Base-by-base conservation (phyloP, 305 asterid species). In the Fraxinus xanthoxyloides region DNA sequence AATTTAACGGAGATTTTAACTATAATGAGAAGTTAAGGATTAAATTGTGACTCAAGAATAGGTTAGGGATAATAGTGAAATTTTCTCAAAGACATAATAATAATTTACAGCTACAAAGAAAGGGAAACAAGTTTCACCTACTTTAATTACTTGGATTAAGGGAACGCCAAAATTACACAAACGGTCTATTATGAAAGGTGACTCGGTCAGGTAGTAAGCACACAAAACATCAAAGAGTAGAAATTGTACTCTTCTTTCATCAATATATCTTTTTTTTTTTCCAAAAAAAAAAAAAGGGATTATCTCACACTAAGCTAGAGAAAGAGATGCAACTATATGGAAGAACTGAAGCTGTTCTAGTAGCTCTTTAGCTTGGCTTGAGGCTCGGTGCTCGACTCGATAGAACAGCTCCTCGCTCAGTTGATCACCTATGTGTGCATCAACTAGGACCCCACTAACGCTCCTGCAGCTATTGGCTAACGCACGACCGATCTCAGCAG, bases 261-360 rank as follows among this genome's bases (percentile, higher is more conserved):
- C 0, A 5, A 61, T 5, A 3, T 28, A 0, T 65, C 24, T 61
- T 24, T 9, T 56, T 7, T 6, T 61, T 61, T 59, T 54, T 1
- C 0, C 3, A 43, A 43, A 43, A 12, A 46, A 7, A 38, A 38
- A 9, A 38, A 13, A 38, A 10, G 15, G 0, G 2, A 8, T 61
- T 9, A 9, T 24, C 32, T 12, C 38, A 1, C 75, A 6, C 78
- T 86, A 89, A 48, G 92, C 90, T 73, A 92, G 84, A 84, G 97
- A 89, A 77, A 96, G 98, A 54, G 99, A 93, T 30, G 98, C 99
- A 48, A 96, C 98, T 36, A 96, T 89, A 82, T 94, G 98, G 59
- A 85, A 91, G 88, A 96, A 96, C 86, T 94, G 97, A 67, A 93
- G 97, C 85, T 91, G 86, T 38, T 96, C 95, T 0, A 90, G 90